phyloP scores from a whole-genome alignment of 1,139 yeast genomes.

The Candida tetrigidarum region DNA sequence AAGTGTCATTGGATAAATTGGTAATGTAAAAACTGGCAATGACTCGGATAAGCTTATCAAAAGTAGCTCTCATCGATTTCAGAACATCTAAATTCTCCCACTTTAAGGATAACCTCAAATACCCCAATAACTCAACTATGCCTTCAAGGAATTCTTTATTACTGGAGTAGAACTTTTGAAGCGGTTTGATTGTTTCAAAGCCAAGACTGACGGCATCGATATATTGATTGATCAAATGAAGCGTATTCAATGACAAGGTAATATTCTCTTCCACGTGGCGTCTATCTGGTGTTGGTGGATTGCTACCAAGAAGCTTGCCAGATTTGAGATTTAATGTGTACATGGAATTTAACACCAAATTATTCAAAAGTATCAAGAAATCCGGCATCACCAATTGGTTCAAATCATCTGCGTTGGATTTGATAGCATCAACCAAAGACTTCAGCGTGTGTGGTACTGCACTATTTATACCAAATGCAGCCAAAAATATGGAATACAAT shows the following conservation, averaged over 20 bases:
- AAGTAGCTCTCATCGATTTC: slow-evolving; percentile 25
- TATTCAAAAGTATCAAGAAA: slow-evolving; percentile 41
- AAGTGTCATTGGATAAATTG: slow-evolving; percentile 24
- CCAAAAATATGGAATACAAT: slow-evolving; percentile 36
- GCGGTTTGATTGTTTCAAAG: slow-evolving; percentile 25
- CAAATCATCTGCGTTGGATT: slow-evolving; percentile 16
- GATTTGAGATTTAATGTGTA: slow-evolving; percentile 32
- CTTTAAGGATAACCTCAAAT: slow-evolving; percentile 30
- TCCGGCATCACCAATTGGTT: slow-evolving; percentile 41
- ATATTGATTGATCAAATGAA: slow-evolving; percentile 42
- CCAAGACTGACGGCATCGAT: slow-evolving; percentile 36
- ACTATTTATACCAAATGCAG: slow-evolving; percentile 44
- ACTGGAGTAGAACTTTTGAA: slow-evolving; percentile 28
- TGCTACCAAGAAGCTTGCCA: slow-evolving; percentile 42
- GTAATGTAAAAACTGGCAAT: slow-evolving; percentile 39
- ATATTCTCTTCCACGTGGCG: slow-evolving; percentile 20
- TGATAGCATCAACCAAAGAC: slow-evolving; percentile 15
- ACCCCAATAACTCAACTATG: slow-evolving; percentile 41
- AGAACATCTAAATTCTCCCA: slow-evolving; percentile 27
- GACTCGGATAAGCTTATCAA: slow-evolving; percentile 27
- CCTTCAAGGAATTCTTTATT: slow-evolving; percentile 45
- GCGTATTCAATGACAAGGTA: slow-evolving; percentile 33
- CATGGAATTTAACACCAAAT: slow-evolving; percentile 42
- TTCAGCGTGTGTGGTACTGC: slow-evolving; percentile 6
- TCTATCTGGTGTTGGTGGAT: slow-evolving; percentile 36